Conservation (phyloP, 768 basidiomycete genomes). For the Naganishia onofrii region DNA sequence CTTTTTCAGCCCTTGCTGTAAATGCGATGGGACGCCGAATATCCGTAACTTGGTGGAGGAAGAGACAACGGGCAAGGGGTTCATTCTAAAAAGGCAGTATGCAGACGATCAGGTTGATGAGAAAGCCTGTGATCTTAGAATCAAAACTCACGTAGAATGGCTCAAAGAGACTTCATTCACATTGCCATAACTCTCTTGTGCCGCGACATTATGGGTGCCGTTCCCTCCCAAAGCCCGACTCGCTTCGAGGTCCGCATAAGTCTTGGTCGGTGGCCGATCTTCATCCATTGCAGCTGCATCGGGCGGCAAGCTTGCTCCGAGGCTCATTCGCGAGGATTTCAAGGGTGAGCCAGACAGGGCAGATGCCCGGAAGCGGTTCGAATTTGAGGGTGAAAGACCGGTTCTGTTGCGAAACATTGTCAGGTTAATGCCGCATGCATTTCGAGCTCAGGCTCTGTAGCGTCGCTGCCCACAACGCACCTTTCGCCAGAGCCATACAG, state of each 20-base stretch:
- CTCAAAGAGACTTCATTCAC: not conserved
- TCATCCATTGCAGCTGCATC: conserved; percentile 25
- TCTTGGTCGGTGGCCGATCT: conserved; percentile 28
- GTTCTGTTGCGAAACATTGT: not conserved
- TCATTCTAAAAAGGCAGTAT: not conserved
- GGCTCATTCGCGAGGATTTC: conserved; percentile 21
- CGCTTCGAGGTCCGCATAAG: conserved; percentile 27
- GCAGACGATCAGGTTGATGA: not conserved
- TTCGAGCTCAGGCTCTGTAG: not conserved
- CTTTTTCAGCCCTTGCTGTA: conserved; percentile 20
- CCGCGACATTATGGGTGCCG: not conserved
- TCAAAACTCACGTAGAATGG: not conserved
- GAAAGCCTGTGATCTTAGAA: not conserved
- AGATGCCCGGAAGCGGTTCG: conserved; percentile 12
- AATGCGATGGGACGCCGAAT: conserved; percentile 26
- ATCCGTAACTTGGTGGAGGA: conserved; percentile 21
- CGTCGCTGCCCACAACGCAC: not conserved
- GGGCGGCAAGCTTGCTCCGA: conserved; percentile 7
- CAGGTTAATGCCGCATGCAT: not conserved
- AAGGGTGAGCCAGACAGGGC: conserved; percentile 4
- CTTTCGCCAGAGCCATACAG: conserved; percentile 28
- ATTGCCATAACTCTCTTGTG: not conserved
- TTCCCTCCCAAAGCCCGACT: conserved; percentile 20
- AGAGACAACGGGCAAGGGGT: not conserved
- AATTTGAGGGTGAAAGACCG: not conserved